Evolutionary conservation across 768 basidiomycete genomes (phyloP).

Genomic region (Macrolepiota fuliginosa): DNA sequence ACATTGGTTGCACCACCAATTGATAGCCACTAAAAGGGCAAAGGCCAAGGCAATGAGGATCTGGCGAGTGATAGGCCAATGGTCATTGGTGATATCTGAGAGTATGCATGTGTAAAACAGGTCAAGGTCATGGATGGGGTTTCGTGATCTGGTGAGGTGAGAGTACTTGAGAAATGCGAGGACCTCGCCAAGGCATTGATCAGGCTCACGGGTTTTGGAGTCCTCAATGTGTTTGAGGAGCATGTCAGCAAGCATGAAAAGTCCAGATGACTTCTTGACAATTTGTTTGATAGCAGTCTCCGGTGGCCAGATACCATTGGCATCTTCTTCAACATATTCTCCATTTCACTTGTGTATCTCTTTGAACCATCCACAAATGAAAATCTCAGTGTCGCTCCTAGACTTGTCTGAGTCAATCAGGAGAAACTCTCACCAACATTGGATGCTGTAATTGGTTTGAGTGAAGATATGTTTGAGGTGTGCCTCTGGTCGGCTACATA

Average conservation of each 20-base stretch:
- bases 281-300: background rate
- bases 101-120: background rate
- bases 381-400: background rate
- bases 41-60: background rate
- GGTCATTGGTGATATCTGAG: background rate
- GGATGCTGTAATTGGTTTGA: background rate
- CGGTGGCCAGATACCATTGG: background rate
- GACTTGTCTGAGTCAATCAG: background rate
- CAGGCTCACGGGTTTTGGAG: background rate
- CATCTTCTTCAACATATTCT: background rate
- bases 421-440: background rate
- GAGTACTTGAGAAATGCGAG: background rate
- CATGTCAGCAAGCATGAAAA: background rate
- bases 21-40: background rate
- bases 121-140: background rate
- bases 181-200: background rate
- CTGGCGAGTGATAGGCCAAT: background rate
- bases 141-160: background rate
- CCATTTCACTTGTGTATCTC: background rate
- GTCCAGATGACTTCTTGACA: background rate
- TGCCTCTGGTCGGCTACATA: background rate
- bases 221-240: background rate
- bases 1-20: background rate
- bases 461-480: background rate
- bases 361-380: background rate